Percentiles rank a stretch among this genome's conserved stretches.
These are phyloP conservation scores for Bothriochloa decipiens DNA, from an alignment of 176 grass and related monocot species.

Conservation along the genomic window DNA sequence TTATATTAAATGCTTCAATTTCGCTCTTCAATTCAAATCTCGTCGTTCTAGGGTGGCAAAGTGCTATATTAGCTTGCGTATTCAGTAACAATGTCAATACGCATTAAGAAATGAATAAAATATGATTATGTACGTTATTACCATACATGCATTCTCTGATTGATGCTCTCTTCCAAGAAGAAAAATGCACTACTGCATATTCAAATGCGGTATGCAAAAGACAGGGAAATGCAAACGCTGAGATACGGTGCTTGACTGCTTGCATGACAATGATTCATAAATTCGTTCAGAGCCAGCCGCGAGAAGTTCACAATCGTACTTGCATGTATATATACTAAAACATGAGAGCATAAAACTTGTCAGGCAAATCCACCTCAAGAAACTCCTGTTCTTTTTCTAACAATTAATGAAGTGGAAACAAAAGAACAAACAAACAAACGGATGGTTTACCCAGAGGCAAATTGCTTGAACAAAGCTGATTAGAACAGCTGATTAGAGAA, in stretches of 20 bases:
- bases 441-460: neutral
- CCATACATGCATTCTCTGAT: neutral
- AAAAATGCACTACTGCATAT: neutral
- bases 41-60: neutral
- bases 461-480: constrained; percentile 5
- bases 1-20: constrained; percentile 53
- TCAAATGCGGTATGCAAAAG: constrained; percentile 15
- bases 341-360: neutral
- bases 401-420: neutral
- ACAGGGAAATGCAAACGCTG: constrained; percentile 1
- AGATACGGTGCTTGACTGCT: neutral
- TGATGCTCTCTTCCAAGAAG: neutral
- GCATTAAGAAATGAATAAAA: neutral
- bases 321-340: neutral
- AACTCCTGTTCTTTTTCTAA: neutral
- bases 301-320: neutral
- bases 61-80: neutral
- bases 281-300: neutral
- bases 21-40: constrained; percentile 6
- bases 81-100: neutral
- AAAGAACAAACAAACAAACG: too few relatives aligned
- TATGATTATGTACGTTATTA: neutral
- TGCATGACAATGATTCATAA: neutral
- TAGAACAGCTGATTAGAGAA: neutral
- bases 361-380: neutral